Evolutionary conservation across 2,329 filamentous ascomycete species (phyloP), one percentile per base, ranked within the genome.

Genomic region (Cercospora sp.): DNA sequence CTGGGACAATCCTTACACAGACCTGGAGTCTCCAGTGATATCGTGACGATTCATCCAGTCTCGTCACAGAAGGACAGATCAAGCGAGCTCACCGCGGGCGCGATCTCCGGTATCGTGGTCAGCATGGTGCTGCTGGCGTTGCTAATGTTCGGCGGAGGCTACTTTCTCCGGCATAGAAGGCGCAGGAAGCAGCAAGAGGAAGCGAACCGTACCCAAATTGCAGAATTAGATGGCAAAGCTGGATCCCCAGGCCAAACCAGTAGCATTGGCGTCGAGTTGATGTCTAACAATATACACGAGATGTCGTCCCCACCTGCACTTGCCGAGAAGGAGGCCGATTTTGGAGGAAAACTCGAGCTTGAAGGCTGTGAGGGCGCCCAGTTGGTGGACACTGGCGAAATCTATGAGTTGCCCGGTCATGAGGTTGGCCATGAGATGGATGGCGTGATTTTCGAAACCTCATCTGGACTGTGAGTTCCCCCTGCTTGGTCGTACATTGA

Each of bases 1-100:
- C 31, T 72, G 23, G 66, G 60, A 12, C 65, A 65, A 58, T 60
- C 68, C 3, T 59, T 60, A 31, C 67, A 68, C 18, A 57, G 42
- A 5, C 62, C 58, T 16, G 64, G 64, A 23, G 64, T 67, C 1
- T 61, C 64, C 10, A 61, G 20, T 8, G 40, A 64, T 20, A 62
- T 69, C 30, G 60, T 68, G 5, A 31, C 67, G 7, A 66, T 68
- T 1, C 16, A 65, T 16, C 45, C 65, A 9, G 36, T 28, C 16
- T 42, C 36, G 18, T 30, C 23, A 0, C 18, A 3, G 1, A 18
- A 51, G 12, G 13, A 16, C 26, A 36, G 5, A 30, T 45, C 28
- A 18, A 55, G 53, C 33, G 16, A 36, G 8, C n/a, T 59, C 16
- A 20, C 55, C 3, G 12, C 26, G 5, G 51, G 28, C 7, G 55